phyloP scores from a whole-genome alignment of 768 basidiomycete genomes.

The Psilocybe sp. region DNA sequence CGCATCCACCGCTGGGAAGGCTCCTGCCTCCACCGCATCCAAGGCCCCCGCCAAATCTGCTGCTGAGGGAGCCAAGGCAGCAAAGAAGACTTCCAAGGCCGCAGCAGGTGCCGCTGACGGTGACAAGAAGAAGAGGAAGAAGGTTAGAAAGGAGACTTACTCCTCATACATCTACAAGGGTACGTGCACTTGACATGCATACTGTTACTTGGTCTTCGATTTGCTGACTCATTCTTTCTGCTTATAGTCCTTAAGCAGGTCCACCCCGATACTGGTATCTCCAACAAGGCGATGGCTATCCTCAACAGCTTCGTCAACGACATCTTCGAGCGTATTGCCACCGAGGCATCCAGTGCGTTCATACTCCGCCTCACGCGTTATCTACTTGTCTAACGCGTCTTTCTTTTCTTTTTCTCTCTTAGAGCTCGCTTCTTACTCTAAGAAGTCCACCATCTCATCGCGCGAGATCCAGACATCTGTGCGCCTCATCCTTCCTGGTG shows the following conservation, averaged over 20 bases:
- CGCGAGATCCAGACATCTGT: constrained; percentile 98
- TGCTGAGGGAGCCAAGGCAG: constrained; percentile 63
- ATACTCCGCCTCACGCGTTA: background rate
- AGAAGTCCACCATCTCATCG: constrained; percentile 98
- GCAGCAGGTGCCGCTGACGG: constrained; percentile 57
- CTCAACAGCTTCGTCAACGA: constrained; percentile 96
- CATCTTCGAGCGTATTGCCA: constrained; percentile 91
- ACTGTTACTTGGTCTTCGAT: constrained; percentile 4
- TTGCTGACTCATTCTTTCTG: background rate
- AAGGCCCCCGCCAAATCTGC: constrained; percentile 69
- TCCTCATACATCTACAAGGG: constrained; percentile 92
- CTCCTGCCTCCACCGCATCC: constrained; percentile 66
- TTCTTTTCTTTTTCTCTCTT: constrained; percentile 7
- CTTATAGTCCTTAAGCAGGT: constrained; percentile 88
- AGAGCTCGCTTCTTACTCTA: constrained; percentile 97
- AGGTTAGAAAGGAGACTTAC: constrained; percentile 88
- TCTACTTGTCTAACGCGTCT: background rate
- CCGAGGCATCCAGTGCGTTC: constrained; percentile 81
- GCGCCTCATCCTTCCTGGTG: constrained; percentile 93
- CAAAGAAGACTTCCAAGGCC: constrained; percentile 76
- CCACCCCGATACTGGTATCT: constrained; percentile 98
- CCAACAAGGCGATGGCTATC: constrained; percentile 98
- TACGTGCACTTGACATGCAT: constrained; percentile 20
- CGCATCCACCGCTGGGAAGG: constrained; percentile 83
- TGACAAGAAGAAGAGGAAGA: constrained; percentile 86